Conservation (phyloP, 1,284 basidiomycete genomes). For the Sporisorium reilianum region DNA sequence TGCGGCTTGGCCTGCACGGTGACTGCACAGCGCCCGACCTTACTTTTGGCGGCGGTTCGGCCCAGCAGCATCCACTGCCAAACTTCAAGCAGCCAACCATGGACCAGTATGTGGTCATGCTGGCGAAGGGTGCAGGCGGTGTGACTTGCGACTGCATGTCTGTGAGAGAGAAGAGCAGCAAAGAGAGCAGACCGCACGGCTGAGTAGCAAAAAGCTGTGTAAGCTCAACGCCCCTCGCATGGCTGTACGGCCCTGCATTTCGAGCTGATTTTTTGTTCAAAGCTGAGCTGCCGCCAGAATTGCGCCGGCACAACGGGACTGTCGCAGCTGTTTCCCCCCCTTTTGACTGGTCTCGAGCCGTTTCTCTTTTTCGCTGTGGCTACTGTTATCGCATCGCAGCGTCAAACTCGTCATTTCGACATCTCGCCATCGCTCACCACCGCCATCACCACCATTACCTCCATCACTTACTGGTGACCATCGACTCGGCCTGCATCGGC, state of each 20-base stretch:
- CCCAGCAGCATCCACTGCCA: background rate
- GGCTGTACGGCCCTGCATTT: constrained; percentile 11
- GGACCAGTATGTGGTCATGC: no score
- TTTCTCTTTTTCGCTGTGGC: background rate
- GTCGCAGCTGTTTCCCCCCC: background rate
- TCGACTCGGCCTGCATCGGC: background rate
- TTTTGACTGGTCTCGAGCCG: constrained; percentile 9
- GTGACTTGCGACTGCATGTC: no score
- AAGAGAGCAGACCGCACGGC: no score
- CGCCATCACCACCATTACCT: background rate
- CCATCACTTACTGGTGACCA: background rate
- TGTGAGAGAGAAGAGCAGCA: no score
- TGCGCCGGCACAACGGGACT: background rate
- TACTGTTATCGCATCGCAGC: background rate
- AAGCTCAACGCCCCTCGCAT: no score
- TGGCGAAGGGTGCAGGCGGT: no score
- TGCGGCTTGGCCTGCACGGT: background rate
- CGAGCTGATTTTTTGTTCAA: background rate
- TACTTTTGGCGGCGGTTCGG: background rate
- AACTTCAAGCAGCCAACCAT: no score
- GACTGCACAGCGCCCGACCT: background rate
- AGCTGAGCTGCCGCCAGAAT: no score
- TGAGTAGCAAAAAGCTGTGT: no score
- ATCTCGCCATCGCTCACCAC: background rate
- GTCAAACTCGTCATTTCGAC: constrained; percentile 2